These are phyloP conservation scores for Favolaschia claudopus DNA, from an alignment of 768 basidiomycete genomes.

Conservation along the genomic window DNA sequence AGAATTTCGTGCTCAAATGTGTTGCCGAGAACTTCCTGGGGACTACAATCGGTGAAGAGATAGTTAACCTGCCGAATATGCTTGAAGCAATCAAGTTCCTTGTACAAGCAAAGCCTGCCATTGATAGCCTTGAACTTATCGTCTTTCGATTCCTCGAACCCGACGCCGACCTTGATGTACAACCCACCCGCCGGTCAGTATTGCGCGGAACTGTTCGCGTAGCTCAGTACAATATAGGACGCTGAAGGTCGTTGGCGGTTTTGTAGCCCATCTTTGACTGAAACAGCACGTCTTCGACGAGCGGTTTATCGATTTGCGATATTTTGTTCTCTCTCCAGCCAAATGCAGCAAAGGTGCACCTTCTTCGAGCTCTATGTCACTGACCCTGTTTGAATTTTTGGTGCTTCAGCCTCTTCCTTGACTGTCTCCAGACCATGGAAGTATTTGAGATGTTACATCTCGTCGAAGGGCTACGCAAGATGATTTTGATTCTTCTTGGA, in stretches of 20 bases:
- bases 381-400: neutral
- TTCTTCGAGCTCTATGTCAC: neutral
- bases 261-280: constrained; percentile 12
- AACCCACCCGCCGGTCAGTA: constrained; percentile 9
- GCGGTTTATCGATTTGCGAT: constrained; percentile 12
- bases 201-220: neutral
- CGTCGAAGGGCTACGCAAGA: constrained; percentile 9
- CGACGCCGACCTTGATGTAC: neutral
- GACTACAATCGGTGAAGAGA: constrained; percentile 3
- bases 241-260: constrained; percentile 3
- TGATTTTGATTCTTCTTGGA: neutral
- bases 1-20: constrained; percentile 2
- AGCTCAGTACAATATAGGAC: neutral
- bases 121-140: constrained; percentile 5
- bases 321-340: constrained; percentile 7
- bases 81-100: constrained; percentile 14
- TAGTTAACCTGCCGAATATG: neutral
- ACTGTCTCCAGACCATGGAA: constrained; percentile 13
- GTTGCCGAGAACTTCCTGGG: constrained; percentile 19
- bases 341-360: constrained; percentile 7
- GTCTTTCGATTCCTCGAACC: constrained; percentile 2
- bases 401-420: neutral
- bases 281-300: constrained; percentile 10
- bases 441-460: constrained; percentile 10
- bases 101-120: neutral